A percentile compares a stretch with the other conserved stretches of the same genome.
Evolutionary conservation across 208 protist genomes (phyloP).

Genomic region (Wallacemonas sp.): DNA sequence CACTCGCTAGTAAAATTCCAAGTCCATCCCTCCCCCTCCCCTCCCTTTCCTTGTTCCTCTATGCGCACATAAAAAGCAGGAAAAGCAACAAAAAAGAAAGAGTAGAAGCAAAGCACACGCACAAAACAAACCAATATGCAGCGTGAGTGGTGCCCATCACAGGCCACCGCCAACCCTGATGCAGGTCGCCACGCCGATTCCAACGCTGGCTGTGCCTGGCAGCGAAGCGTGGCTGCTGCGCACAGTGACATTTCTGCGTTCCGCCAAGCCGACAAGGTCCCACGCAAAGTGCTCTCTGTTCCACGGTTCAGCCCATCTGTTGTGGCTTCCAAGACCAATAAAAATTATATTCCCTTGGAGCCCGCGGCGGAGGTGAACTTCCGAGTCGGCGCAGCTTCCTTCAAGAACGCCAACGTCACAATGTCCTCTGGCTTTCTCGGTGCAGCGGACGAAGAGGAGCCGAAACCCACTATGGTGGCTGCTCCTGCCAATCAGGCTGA

Average conservation of each 20-base stretch:
- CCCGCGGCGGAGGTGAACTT: not conserved
- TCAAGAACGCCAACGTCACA: not conserved
- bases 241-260: slow-evolving; percentile 46
- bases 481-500: slow-evolving; percentile 16
- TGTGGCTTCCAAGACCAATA: slow-evolving; percentile 62
- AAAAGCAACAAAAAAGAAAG: not conserved
- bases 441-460: not conserved
- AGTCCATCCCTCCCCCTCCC: slow-evolving; percentile 18
- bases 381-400: not conserved
- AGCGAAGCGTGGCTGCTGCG: slow-evolving; percentile 49
- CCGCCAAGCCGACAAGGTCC: slow-evolving; percentile 25
- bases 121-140: slow-evolving; percentile 16
- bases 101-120: not conserved
- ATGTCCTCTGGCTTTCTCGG: slow-evolving; percentile 13
- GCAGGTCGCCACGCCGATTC: not conserved
- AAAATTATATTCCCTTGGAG: slow-evolving; percentile 15
- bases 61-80: too few species aligned
- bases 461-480: slow-evolving; percentile 10
- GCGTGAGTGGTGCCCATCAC: slow-evolving; percentile 45
- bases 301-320: slow-evolving; percentile 49
- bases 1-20: not conserved
- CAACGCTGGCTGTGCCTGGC: slow-evolving; percentile 19
- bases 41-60: too few species aligned
- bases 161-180: slow-evolving; percentile 15
- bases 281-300: slow-evolving; percentile 14